phyloP scores from a whole-genome alignment of 2,329 filamentous ascomycete species.

The Aspergillus felis region DNA sequence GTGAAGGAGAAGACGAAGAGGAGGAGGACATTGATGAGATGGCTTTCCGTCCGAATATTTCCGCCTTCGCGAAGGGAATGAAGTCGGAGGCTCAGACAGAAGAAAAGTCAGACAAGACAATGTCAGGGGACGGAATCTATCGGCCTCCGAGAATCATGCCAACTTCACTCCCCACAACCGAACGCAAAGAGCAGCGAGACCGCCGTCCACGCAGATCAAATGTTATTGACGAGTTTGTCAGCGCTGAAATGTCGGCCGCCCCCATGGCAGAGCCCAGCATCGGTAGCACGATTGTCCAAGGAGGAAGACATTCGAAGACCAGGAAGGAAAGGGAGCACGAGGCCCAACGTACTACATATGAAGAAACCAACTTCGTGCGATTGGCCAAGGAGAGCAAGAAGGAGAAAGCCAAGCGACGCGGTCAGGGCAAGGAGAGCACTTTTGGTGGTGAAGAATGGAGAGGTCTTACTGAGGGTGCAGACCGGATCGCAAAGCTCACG shows the following conservation, averaged over 20 bases:
- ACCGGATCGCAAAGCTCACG: slow-evolving; percentile 81
- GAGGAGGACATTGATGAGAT: slow-evolving; percentile 55
- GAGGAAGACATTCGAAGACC: slow-evolving; percentile 76
- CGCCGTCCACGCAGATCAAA: slow-evolving; percentile 68
- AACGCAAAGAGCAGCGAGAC: slow-evolving; percentile 56
- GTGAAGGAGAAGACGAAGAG: slow-evolving; percentile 34
- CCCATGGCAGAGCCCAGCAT: slow-evolving; percentile 85
- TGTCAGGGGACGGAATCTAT: slow-evolving; percentile 66
- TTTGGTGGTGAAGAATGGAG: slow-evolving; percentile 96
- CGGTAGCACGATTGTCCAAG: slow-evolving; percentile 77
- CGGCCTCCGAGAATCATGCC: slow-evolving; percentile 83
- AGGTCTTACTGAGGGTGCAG: slow-evolving; percentile 75
- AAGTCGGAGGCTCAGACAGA: slow-evolving; percentile 29
- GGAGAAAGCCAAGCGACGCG: slow-evolving; percentile 63
- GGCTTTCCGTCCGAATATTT: slow-evolving; percentile 59
- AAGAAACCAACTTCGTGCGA: slow-evolving; percentile 87
- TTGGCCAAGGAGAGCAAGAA: slow-evolving; percentile 86
- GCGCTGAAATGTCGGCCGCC: slow-evolving; percentile 74
- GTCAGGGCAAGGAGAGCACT: slow-evolving; percentile 46
- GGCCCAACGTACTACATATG: slow-evolving; percentile 75
- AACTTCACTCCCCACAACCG: slow-evolving; percentile 70
- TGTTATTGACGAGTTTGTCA: slow-evolving; percentile 88
- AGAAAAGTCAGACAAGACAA: slow-evolving; percentile 22
- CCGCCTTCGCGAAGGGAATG: slow-evolving; percentile 40
- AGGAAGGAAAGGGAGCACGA: slow-evolving; percentile 72